Evolutionary conservation across 306 rosid species (phyloP), one percentile per base, ranked within the genome.

Genomic region (Vicia faba): DNA sequence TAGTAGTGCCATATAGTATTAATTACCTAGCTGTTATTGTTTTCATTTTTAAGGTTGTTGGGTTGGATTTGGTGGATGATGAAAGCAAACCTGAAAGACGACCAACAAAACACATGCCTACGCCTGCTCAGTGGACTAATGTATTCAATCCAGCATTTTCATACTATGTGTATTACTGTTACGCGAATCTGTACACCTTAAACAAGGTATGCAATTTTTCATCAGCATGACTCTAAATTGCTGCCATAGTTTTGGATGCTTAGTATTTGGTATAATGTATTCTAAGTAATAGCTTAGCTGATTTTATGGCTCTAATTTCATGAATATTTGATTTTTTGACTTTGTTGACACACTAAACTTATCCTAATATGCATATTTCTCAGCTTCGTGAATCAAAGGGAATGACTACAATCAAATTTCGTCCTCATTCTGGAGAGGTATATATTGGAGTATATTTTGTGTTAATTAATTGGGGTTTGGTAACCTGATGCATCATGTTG

Each of bases 341-440:
- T 64, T 56, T n/a, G 19, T 75, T 56, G 57, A 48, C 39, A 59
- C 44, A 41, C 54, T 23, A 20, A 58, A 69, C 23, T 75, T 85
- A 72, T 75, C 55, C 59, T 11, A 11, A 49, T 74, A 20, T 69
- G 23, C 61, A 29, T 80, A 49, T 66, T 83, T 77, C 75, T 67
- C 91, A 93, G 98, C 97, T 93, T 82, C 97, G 98, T 59, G 98
- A 93, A 80, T 89, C 91, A 9, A 93, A 89, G 79, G 97, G 97
- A 75, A 83, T 93, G 98, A 81, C 87, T 15, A 93, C 97, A 61
- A 93, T 93, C 74, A 93, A 93, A 79, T 87, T 93, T 75, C 98
- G 98, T 75, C 98, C 98, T 31, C 98, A 93, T 72, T 77, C 97
- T 71, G 98, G 98, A 70, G 98, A 93, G 98, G 98, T 93, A 85